Conservation (phyloP, 768 basidiomycete species). For the Chalciporus pseudorubinellus region DNA sequence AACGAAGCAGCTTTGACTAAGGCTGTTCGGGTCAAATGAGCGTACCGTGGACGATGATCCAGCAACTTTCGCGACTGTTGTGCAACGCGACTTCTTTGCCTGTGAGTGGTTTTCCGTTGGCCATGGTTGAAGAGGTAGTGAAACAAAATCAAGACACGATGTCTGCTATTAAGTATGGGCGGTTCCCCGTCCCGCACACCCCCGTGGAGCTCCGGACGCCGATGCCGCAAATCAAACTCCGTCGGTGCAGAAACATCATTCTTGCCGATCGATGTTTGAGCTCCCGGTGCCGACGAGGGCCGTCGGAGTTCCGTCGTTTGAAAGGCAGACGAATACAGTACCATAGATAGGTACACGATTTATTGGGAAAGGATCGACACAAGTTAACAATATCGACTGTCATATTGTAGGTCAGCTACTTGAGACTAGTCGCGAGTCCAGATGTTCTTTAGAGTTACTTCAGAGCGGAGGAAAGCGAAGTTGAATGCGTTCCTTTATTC, state of each 20-base stretch:
- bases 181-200: conserved; percentile 6
- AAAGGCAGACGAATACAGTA: too few relatives aligned
- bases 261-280: too few relatives aligned
- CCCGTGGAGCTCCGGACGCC: conserved; percentile 4
- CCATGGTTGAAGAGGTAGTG: conserved; percentile 10
- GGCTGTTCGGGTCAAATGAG: not conserved
- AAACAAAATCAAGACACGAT: not conserved
- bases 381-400: too few relatives aligned
- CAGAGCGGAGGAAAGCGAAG: too few relatives aligned
- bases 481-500: conserved; percentile 8
- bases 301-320: conserved; percentile 12
- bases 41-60: conserved; percentile 84
- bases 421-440: too few relatives aligned
- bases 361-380: conserved; percentile 4
- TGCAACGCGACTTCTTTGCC: conserved; percentile 54
- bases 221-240: conserved; percentile 1
- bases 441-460: too few relatives aligned
- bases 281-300: not conserved
- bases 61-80: conserved; percentile 60
- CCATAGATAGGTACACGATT: not conserved
- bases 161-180: not conserved
- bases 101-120: conserved; percentile 30
- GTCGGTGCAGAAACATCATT: not conserved
- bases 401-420: too few relatives aligned
- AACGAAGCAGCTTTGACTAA: not conserved